Base-by-base conservation (phyloP, 1,284 basidiomycete genomes). In the Puccinia brachypodii region DNA sequence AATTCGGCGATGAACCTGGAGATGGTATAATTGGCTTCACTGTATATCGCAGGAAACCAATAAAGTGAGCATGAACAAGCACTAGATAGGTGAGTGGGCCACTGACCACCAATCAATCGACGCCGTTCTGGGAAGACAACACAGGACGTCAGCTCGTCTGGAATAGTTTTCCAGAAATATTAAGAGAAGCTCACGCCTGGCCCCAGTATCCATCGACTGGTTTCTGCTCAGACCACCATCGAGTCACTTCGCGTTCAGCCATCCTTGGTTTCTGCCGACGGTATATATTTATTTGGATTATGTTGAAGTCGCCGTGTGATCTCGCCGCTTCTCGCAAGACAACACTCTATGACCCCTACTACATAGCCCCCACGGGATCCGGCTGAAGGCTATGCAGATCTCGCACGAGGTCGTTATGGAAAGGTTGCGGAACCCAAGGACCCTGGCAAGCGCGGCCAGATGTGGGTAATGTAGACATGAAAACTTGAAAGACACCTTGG, bases 1-100 rank as follows among this genome's bases (percentile, higher is more conserved):
- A 87, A 86, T 83, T 88, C 87, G 71, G 88, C 87, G 38, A 88
- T 86, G 82, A 86, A 88, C 25, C 84, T 86, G 16, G 85, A 84
- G 77, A 86, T 84, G 36, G 84, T 36, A 69, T 82, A 82, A 25
- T 82, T 82, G 13, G 80, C 58, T 60, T 82, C 80, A 69, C 80
- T 82, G 42, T 11, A 38, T 44, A 13, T 2, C 1, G 36, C 25
- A 28, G 6, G 28, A 68, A 25, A 42, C 28, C 31, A 0, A 0
- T 14, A 19, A 31, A 53, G 1, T 22, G 14, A 38, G 1, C 1
- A 28, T 42, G 7, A 3, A 28, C 11, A 53, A 36, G 56, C 13
- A 14, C 9, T 25, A 40, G 6, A 53, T 0, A 62, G 44, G 22
- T 33, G 60, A 28, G 44, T n/a, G 47, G 47, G 47, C 13, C 22